Base-by-base conservation (phyloP, 441 rosid genomes). In the Euphorbia celastroides region DNA sequence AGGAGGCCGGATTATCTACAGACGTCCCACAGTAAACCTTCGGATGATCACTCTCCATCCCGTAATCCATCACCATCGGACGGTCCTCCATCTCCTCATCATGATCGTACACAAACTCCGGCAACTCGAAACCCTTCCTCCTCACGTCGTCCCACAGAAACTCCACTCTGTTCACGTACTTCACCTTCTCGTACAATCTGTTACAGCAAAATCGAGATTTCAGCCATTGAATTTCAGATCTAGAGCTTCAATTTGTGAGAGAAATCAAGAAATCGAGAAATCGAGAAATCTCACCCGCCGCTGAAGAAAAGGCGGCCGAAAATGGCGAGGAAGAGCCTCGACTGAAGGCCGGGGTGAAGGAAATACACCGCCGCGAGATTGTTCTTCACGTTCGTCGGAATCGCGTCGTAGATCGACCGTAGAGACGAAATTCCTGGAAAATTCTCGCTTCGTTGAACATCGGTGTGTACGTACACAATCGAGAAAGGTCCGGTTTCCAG, bases 101-200 rank as follows among this genome's bases (percentile, higher is more conserved):
- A 48, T 86, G 88, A 54, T 91, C 96, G 19, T 73, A 77, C 23
- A 79, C 94, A 57, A 86, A 91, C 67, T 86, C 89, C 2, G 97
- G 96, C 20, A 91, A 65, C 82, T 84, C 94, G 23, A 86, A 66
- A 83, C 84, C 96, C 32, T 77, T 80, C 78, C 96, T 84, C 82
- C 88, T 81, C 60, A 91, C 83, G 13, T 87, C 96, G 67, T 88
- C 96, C 97, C 97, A 91, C 60, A 91, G 60, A 69, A 74, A 85
- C 70, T 86, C 95, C 27, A 86, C 75, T 75, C 97, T 79, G 83
- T 63, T 86, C 69, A 81, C 73, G 75, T 85, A 88, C 79, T 79
- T 86, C 14, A 90, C 70, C 88, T 86, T 91, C 73, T 79, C 82
- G 61, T 88, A 87, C 74, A 91, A 68, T 84, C 97, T 85, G 80